Base-by-base conservation (phyloP, 2,329 filamentous ascomycete species). In the Fusarium ramigenum region DNA sequence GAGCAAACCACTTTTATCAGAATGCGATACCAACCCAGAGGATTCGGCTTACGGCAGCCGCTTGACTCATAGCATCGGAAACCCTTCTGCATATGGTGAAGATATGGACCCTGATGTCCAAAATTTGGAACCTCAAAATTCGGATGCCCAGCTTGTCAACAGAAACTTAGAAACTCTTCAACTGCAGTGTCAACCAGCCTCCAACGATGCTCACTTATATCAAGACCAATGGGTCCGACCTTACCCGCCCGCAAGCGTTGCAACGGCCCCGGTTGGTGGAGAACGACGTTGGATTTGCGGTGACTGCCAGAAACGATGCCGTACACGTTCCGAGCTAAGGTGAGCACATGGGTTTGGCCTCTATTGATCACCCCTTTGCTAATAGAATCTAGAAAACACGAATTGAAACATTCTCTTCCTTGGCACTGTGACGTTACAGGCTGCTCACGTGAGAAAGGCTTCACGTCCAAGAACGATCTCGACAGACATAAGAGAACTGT, bases 381-480 rank as follows among this genome's bases (percentile, higher is more conserved):
- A 34, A 80, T 70, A 60, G 62, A 69, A 59, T 4, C 36, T 54
- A 97, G 94, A 66, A 97, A 97, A 81, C 94, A 97, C 76, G 82
- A 85, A 50, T 86, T 91, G 25, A 90, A 91, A 54, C 94, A 97
- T 80, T 85, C 83, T 3, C 95, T 92, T 74, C 89, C 90, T 0
- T 90, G 87, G 79, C 87, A 82, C 65, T 97, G 95, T 78, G 77
- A 85, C 7, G 81, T 89, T 30, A 72, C 79, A 2, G 83, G 83
- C 9, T 97, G 94, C 79, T 73, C 78, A 14, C 86, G 90, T 23
- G 83, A 80, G 9, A 85, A 89, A 69, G 94, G 93, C 0, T 97
- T 97, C 77, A 91, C 92, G 23, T 97, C 94, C 1, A 81, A 84
- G 23, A 97, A 97, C 79, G 95, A 97, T 76, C 88, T 96, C 18